A percentile compares a stretch with the other conserved stretches of the same genome.
Conservation (phyloP, 345 rosid genomes). For the Gynandropsis gynandra region DNA sequence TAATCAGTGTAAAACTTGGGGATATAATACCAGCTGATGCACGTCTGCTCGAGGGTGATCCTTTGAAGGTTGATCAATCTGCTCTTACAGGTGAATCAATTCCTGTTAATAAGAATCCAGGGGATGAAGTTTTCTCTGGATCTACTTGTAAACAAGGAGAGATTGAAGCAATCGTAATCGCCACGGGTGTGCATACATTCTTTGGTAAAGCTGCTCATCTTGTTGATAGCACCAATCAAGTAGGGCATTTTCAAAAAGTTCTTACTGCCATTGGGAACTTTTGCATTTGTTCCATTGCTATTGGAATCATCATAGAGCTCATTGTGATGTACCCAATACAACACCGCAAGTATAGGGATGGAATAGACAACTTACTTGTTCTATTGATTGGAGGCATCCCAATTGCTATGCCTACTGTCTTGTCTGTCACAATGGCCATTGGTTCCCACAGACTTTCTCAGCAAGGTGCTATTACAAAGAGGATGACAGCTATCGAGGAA, state of each 20-base stretch:
- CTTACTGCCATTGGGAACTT: slow-evolving; percentile 87
- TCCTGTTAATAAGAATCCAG: slow-evolving; percentile 67
- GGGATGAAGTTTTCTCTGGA: slow-evolving; percentile 84
- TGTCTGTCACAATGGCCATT: slow-evolving; percentile 94
- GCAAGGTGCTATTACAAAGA: slow-evolving; percentile 79
- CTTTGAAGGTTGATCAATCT: slow-evolving; percentile 86
- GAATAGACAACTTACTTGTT: slow-evolving; percentile 79
- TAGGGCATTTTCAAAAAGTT: slow-evolving; percentile 85
- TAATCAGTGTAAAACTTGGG: slow-evolving; percentile 77
- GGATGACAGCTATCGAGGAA: slow-evolving; percentile 96
- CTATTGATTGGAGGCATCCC: slow-evolving; percentile 93
- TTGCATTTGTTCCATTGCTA: slow-evolving; percentile 82
- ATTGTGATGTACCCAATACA: slow-evolving; percentile 81
- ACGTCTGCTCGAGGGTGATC: slow-evolving; percentile 92
- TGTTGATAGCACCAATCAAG: slow-evolving; percentile 81
- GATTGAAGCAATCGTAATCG: slow-evolving; percentile 81
- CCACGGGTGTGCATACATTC: slow-evolving; percentile 91
- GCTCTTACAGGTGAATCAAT: slow-evolving; percentile 95
- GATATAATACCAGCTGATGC: slow-evolving; percentile 94
- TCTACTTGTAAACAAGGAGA: slow-evolving; percentile 93
- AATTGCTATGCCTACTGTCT: slow-evolving; percentile 89
- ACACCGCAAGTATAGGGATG: slow-evolving; percentile 61
- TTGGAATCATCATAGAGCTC: slow-evolving; percentile 57
- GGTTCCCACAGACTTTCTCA: slow-evolving; percentile 83
- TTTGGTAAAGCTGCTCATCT: slow-evolving; percentile 98